Conservation (phyloP, 140 eudicot genomes). For the Senecio squalidus region DNA sequence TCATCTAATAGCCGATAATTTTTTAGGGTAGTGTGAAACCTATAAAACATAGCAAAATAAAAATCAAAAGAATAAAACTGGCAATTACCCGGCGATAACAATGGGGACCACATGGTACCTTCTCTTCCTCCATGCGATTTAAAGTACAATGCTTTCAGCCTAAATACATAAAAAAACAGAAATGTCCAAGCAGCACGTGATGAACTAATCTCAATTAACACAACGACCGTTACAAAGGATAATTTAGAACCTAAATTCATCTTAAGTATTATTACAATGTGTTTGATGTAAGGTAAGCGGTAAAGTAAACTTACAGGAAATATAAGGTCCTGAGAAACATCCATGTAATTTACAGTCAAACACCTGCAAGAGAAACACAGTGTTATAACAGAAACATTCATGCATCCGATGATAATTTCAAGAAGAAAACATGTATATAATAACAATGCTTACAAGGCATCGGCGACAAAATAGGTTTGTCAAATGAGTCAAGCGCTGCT, state of each 20-base stretch:
- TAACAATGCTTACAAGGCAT: constrained; percentile 64
- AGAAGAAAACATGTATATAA: constrained; percentile 6
- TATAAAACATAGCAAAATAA: not conserved
- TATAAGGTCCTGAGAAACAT: constrained; percentile 91
- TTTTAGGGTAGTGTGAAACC: not conserved
- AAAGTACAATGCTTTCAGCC: constrained; percentile 73
- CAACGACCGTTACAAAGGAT: not conserved
- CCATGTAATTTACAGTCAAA: constrained; percentile 98
- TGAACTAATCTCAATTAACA: not conserved
- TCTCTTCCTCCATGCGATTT: constrained; percentile 58
- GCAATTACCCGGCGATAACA: constrained; percentile 72
- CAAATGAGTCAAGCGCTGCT: constrained; percentile 95
- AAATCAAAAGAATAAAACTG: not conserved
- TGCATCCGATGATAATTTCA: not conserved
- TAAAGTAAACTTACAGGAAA: constrained; percentile 70
- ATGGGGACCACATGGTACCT: constrained; percentile 67
- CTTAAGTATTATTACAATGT: no score
- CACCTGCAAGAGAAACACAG: constrained; percentile 47
- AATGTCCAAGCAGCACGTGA: not conserved
- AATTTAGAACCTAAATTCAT: no score
- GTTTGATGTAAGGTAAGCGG: constrained; percentile 1
- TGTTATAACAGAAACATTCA: constrained; percentile 3
- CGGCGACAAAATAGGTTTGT: constrained; percentile 97
- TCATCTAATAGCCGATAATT: not conserved
- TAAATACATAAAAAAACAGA: no score